Evolutionary conservation across 768 basidiomycete genomes (phyloP), one percentile per base, ranked within the genome.

Genomic region (Mycena rebaudengoi): DNA sequence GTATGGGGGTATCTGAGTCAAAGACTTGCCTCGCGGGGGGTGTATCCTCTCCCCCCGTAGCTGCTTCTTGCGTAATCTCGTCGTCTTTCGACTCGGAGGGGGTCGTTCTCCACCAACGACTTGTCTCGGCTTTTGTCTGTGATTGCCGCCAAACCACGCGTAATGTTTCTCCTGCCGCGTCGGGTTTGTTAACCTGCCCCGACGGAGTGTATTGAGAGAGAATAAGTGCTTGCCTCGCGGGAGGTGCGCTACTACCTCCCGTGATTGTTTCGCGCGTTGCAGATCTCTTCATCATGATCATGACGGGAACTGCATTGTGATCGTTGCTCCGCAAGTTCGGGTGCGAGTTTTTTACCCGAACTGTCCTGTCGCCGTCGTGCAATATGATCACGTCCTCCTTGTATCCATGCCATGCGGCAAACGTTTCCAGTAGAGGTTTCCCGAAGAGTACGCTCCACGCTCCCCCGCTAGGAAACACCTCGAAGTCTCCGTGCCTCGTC

Each of bases 401-500:
- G 44, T 68, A 67, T 11, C 62, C 54, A 35, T 69, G 69, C 23
- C 56, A 44, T 5, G 67, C 64, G 4, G 33, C 55, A 51, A 70
- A 68, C 6, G 23, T 12, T 14, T 61, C 46, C 26, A 70, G 60
- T 0, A 68, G 54, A n/a, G 69, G 67, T 23, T 66, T 68, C 46
- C 69, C 67, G 7, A 70, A 43, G 16, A 70, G 46, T 12, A 64
- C 29, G 2, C 21, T 14, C 64, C 67, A 70, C 7, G 64, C 56
- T 29, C 67, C 69, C 26, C 58, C 53, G 45, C 69, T 69, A 33
- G 62, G 48, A 37, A 70, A 68, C 5, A 70, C 46, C 48, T 70
- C 67, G 35, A 70, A 60, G 5, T 16, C 14, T 21, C 64, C 67
- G 21, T 12, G 37, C 13, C 33, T 23, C 29, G 18, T 5, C 21